Base-by-base conservation (phyloP, 345 rosid genomes). In the Lagerstroemia speciosa region DNA sequence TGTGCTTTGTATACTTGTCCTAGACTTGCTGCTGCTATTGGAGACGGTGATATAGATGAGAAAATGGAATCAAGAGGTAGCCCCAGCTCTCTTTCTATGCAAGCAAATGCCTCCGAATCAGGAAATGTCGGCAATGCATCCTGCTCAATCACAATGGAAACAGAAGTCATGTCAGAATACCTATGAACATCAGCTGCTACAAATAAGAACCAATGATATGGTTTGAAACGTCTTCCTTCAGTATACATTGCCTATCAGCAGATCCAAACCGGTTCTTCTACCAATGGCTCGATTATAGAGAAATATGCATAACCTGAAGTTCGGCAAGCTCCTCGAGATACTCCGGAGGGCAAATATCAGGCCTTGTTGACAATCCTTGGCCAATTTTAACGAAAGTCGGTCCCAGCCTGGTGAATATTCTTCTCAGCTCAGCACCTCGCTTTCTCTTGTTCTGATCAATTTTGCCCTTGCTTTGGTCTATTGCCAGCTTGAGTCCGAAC, bases 1-100 rank as follows among this genome's bases (percentile, higher is more conserved):
- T 80, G 88, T 40, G 99, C 99, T 82, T 94, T 94, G 79, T 94
- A 94, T 55, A 94, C 99, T 78, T 91, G 99, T 66, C 97, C 99
- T 33, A 91, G 82, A 81, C 99, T 94, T 64, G 99, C 97, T 14
- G 99, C 97, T 1, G 97, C 97, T 72, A 88, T 83, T 6, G 99
- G 99, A 77, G 95, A 85, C 0, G 95, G 81, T 16, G 99, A 91
- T 65, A 94, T 81, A 9, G 79, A 52, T 0, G 96, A 87, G 79
- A 31, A 94, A 74, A 94, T 79, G 36, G 89, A 79, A 52, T 94
- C 95, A 3, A 94, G 85, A 9, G 93, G 71, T 70, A 82, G 66
- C 66, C 89, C 96, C 65, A 91, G 71, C 86, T 94, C 96, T 67
- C 65, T 88, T 80, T 94, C 99, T 17, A 91, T 84, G 82, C 99